Evolutionary conservation across 441 rosid species (phyloP).

Genomic region (Gossypium gossypioides): DNA sequence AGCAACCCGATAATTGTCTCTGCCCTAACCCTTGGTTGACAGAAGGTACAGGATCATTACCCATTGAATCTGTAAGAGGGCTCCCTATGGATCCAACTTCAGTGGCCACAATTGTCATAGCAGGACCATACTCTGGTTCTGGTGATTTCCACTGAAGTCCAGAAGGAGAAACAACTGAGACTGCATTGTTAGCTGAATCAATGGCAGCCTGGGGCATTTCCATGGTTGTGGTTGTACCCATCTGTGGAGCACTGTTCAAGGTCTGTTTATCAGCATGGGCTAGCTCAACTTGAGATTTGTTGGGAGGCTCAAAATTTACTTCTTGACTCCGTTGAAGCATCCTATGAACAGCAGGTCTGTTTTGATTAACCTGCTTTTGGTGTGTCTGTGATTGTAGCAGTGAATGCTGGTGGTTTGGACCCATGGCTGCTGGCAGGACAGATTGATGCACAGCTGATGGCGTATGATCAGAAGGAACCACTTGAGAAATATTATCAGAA

Average conservation of each 20-base stretch:
- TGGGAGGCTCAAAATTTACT: slow-evolving; percentile 35
- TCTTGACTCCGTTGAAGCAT: slow-evolving; percentile 49
- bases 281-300: slow-evolving; percentile 54
- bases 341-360: slow-evolving; percentile 47
- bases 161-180: slow-evolving; percentile 18
- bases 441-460: slow-evolving; percentile 38
- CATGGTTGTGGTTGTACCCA: slow-evolving; percentile 26
- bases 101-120: slow-evolving; percentile 29
- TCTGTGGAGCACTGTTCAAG: slow-evolving; percentile 30
- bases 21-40: slow-evolving; percentile 46
- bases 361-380: slow-evolving; percentile 60
- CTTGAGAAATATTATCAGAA: slow-evolving; percentile 46
- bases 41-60: slow-evolving; percentile 42
- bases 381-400: slow-evolving; percentile 36
- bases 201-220: slow-evolving; percentile 35
- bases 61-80: slow-evolving; percentile 34
- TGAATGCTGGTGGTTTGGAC: slow-evolving; percentile 59
- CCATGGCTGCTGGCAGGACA: slow-evolving; percentile 34
- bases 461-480: slow-evolving; percentile 37
- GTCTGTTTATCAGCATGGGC: slow-evolving; percentile 38
- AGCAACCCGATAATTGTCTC: slow-evolving; percentile 50
- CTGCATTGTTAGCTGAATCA: slow-evolving; percentile 32
- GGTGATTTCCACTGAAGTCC: slow-evolving; percentile 48
- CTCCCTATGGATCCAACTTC: slow-evolving; percentile 37
- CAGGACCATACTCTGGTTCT: slow-evolving; percentile 39